Percentiles rank a stretch among this genome's conserved stretches.
phyloP scores from a whole-genome alignment of 1,284 basidiomycete genomes.

The Gyrodon tennesseensis region DNA sequence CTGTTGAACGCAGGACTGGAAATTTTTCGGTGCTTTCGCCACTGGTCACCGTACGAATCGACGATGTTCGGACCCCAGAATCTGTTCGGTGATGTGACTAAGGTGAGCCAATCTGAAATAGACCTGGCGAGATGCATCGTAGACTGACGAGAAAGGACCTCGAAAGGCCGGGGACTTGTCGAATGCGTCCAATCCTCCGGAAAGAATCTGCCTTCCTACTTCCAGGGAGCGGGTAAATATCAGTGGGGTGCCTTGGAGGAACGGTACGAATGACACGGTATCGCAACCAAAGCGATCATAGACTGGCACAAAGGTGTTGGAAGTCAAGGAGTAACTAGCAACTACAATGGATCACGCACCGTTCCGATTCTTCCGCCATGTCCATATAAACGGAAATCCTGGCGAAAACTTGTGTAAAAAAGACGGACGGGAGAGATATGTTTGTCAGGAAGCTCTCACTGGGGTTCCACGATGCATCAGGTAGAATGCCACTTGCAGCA shows the following conservation, averaged over 20 bases:
- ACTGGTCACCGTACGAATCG: slow-evolving; percentile 6
- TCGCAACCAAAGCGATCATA: slow-evolving; percentile 1
- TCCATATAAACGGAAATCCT: not conserved
- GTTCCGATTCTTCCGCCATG: slow-evolving; percentile 5
- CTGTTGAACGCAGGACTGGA: slow-evolving; percentile 2
- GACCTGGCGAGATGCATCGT: not conserved
- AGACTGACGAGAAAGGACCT: slow-evolving; percentile 10
- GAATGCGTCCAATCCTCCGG: slow-evolving; percentile 3
- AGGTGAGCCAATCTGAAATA: not conserved
- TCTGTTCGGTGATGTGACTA: not conserved
- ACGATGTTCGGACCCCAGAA: slow-evolving; percentile 9
- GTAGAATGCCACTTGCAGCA: not conserved
- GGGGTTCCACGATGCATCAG: slow-evolving; percentile 2
- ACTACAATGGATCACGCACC: not conserved
- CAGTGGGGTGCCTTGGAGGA: not conserved
- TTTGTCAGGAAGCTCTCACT: not conserved
- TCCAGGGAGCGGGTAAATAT: slow-evolving; percentile 3
- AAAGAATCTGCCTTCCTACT: slow-evolving; percentile 9
- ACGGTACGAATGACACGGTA: slow-evolving; percentile 9
- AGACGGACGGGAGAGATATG: not conserved
- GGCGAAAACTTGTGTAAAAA: not conserved
- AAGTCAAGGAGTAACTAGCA: too few species aligned
- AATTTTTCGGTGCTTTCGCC: slow-evolving; percentile 10
- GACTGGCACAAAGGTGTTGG: not conserved
- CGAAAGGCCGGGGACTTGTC: slow-evolving; percentile 2